phyloP scores from a whole-genome alignment of 371 early-diverging fungal genomes.

The Mortierella sp. region DNA sequence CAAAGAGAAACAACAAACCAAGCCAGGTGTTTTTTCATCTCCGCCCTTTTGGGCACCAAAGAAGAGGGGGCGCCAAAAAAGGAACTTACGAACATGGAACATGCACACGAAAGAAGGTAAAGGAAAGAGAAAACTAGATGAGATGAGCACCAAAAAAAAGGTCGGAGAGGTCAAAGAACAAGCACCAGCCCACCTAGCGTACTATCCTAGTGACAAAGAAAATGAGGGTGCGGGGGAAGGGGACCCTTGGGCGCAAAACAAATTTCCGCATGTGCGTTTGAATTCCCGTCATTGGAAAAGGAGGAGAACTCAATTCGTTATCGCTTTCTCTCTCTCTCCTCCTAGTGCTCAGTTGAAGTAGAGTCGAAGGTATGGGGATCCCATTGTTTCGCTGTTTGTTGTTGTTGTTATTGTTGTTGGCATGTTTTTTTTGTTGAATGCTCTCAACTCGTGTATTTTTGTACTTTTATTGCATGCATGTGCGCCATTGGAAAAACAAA shows the following conservation, averaged over 20 bases:
- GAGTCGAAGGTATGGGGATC: not conserved
- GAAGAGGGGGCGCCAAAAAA: not conserved
- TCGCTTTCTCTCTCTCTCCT: too few relatives aligned
- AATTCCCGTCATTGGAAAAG: not conserved
- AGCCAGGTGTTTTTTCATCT: not conserved
- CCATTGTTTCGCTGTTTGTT: not conserved
- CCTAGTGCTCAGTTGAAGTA: not conserved
- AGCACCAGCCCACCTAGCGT: not conserved
- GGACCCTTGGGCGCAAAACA: not conserved
- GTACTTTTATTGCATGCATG: not conserved
- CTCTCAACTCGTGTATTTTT: not conserved
- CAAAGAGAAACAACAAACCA: not conserved
- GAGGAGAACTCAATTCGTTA: not conserved
- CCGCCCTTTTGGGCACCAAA: constrained; percentile 1
- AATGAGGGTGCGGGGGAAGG: not conserved
- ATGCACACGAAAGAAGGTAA: not conserved
- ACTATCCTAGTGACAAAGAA: not conserved
- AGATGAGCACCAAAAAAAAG: not conserved
- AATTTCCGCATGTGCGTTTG: constrained; percentile 1
- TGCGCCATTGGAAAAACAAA: not conserved
- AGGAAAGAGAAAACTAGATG: not conserved
- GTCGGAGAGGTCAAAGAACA: not conserved
- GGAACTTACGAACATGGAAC: not conserved
- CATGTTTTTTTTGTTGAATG: not conserved
- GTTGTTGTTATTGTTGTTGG: too few relatives aligned